Percentiles rank a stretch among this genome's conserved stretches.
Evolutionary conservation across 257 asterid species (phyloP).

Genomic region (Fraxinus anomala): DNA sequence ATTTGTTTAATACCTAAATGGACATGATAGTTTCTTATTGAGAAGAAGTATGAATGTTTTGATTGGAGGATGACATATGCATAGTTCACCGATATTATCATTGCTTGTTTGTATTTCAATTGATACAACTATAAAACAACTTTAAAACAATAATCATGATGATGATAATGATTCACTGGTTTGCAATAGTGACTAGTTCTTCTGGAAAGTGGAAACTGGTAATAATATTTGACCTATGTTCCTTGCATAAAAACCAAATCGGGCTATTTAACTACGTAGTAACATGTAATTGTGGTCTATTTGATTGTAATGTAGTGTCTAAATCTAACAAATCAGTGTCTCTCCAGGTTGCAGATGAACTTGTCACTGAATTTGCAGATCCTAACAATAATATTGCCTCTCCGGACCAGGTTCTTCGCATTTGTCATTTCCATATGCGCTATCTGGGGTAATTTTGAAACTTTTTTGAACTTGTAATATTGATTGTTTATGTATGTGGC

Average conservation of each 20-base stretch:
- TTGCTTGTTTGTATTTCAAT: background rate
- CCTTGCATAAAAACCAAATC: background rate
- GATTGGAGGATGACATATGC: background rate
- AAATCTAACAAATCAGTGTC: slow-evolving; percentile 22
- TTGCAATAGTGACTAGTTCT: background rate
- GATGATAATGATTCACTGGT: background rate
- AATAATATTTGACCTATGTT: background rate
- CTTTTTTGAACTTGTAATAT: slow-evolving; percentile 17
- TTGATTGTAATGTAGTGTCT: slow-evolving; percentile 4
- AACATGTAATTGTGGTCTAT: background rate
- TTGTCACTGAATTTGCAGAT: slow-evolving; percentile 92
- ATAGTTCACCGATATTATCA: background rate
- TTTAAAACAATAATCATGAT: background rate
- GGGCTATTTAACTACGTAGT: background rate
- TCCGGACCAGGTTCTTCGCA: slow-evolving; percentile 80
- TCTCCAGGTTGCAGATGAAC: slow-evolving; percentile 96
- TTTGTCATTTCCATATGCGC: slow-evolving; percentile 11
- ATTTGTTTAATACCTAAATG: background rate
- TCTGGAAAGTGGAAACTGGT: background rate
- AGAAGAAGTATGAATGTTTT: background rate
- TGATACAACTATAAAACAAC: background rate
- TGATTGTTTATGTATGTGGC: slow-evolving; percentile 31
- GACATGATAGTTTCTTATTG: background rate
- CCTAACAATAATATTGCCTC: slow-evolving; percentile 57
- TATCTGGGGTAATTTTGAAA: slow-evolving; percentile 11